Base-by-base conservation (phyloP, 371 early-diverging fungal genomes). In the Actinomucor elegans region DNA sequence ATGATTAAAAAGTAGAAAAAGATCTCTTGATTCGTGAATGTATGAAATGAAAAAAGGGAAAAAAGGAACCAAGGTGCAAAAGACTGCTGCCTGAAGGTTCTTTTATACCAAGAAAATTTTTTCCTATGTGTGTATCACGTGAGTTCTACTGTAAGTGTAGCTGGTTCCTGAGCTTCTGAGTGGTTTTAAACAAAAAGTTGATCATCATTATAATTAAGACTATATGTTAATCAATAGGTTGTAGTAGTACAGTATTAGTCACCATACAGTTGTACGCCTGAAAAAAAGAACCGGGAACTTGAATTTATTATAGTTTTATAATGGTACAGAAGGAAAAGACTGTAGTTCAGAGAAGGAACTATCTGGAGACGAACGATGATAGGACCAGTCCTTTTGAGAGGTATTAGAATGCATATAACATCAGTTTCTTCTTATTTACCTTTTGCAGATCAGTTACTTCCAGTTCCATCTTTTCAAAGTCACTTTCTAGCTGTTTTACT, bases 401-500 rank as follows among this genome's bases (percentile, higher is more conserved):
- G n/a, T 26, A n/a, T 27, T 26, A 0, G 27, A 42, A 27, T 12
- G 23, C 5, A 18, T 18, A 37, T 49, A 18, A 11, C 36, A 44
- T 37, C 50, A 57, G 12, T 50, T n/a, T 51, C 57, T 57, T 26
- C 7, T 11, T n/a, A 46, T n/a, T 7, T 70, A 69, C 77, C 67
- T 72, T 67, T 58, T 76, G 77, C 42, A 76, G 45, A 55, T 67
- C 69, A 17, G 56, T 59, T 12, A 76, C 67, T 36, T 71, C 59
- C 26, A 69, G 26, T 40, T 73, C 73, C 68, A 77, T 66, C 2
- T 66, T 59, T 34, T 67, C 60, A 65, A 77, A 77, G 34, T 74
- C 78, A 29, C 65, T 59, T 45, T 77, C 78, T 14, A 77, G 37
- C 27, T 77, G 72, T 18, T 66, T 62, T 3, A 77, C 73, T 36